phyloP scores from a whole-genome alignment of 192 early-diverging fungal species.

The Mortierella hygrophila region DNA sequence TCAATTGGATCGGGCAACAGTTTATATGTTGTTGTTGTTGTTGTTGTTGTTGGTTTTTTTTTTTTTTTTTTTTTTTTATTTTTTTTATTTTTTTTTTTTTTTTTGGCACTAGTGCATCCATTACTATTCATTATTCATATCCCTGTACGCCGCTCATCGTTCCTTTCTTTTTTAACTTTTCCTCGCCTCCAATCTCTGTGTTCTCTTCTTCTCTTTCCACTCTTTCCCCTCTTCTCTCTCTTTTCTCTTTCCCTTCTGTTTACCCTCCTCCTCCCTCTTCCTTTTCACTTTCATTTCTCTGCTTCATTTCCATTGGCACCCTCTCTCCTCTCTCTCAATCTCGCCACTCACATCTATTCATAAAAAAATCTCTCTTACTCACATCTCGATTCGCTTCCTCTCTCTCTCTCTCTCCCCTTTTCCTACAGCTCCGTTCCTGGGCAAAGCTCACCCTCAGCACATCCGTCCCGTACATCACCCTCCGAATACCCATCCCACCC shows the following conservation, averaged over 20 bases:
- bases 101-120: neutral
- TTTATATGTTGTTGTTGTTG: neutral
- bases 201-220: neutral
- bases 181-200: neutral
- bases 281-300: neutral
- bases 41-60: too few relatives aligned
- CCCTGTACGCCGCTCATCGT: neutral
- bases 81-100: neutral
- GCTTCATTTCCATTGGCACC: neutral
- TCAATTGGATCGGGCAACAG: neutral
- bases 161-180: neutral
- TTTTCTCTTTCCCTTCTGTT: neutral
- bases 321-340: neutral
- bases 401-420: neutral
- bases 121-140: conserved; percentile 4
- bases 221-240: neutral
- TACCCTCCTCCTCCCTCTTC: neutral
- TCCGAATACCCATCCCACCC: neutral
- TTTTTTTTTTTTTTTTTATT: neutral
- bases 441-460: neutral
- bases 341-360: neutral
- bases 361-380: neutral
- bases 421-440: neutral
- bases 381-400: neutral
- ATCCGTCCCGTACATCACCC: neutral